Base-by-base conservation (phyloP, 73 alveolate species). In the Effrenium voratum region DNA sequence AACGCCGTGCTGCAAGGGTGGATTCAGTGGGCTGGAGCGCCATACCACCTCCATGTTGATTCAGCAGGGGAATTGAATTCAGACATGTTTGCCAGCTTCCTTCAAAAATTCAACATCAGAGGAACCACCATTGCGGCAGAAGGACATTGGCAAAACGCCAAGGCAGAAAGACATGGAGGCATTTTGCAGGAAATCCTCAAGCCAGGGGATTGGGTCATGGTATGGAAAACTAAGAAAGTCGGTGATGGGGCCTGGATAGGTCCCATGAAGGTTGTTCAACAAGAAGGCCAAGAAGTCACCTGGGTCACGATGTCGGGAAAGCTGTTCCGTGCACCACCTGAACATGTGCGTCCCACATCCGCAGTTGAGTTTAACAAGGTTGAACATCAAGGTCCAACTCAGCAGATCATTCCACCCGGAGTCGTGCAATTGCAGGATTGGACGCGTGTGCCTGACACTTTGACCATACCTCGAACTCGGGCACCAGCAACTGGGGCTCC, bases 131-230 rank as follows among this genome's bases (percentile, higher is more conserved):
- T 63, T 15, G 76, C 76, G 8, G 28, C 76, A 22, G 76, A 63
- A 22, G 76, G 41, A 10, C 76, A 26, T 26, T 63, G 76, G 76
- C 76, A 63, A 38, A 5, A 22, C 4, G 76, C 41, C 34, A 6
- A 38, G 19, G 76, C 76, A 15, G 76, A 63, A 22, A 63, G 76
- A 63, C 76, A 63, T 63, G 76, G 76, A 63, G 76, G 76, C 40
- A 26, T 63, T 10, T 38, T 63, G 13, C 76, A 63, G 28, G 28
- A 32, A 10, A 63, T 15, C 41, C 36, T 63, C 41, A 63, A 63
- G 76, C 76, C 34, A 5, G 13, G 34, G 76, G 5, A 22, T 32
- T 38, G 38, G 13, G 76, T 22, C 28, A 38, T 38, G 28, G 41
- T 63, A 38, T 38, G 5, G 28, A 63, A 22, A 63, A 63, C 34